phyloP scores from a whole-genome alignment of 2,329 filamentous ascomycete species.

The Nothophoma quercina region DNA sequence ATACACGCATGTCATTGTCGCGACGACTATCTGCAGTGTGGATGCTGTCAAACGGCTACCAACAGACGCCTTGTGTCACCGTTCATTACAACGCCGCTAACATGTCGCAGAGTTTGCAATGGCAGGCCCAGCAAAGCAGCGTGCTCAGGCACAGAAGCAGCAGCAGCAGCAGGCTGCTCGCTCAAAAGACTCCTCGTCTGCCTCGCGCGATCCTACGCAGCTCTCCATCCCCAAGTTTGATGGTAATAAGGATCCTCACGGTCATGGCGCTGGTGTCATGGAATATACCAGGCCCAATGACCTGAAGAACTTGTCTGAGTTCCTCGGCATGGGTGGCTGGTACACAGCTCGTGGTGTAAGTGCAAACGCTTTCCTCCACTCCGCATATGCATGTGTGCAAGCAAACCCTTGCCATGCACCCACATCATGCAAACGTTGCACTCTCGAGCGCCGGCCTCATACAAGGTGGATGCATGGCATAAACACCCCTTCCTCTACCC shows the following conservation, averaged over 20 bases:
- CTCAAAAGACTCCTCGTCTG: slow-evolving; percentile 37
- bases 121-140: slow-evolving; percentile 49
- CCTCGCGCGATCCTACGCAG: slow-evolving; percentile 34
- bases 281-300: slow-evolving; percentile 39
- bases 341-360: slow-evolving; percentile 49
- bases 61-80: neutral
- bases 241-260: slow-evolving; percentile 44
- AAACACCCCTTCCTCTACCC: neutral
- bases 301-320: slow-evolving; percentile 48
- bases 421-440: slow-evolving; percentile 2
- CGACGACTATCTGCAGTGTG: neutral
- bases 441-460: neutral
- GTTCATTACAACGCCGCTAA: slow-evolving; percentile 35
- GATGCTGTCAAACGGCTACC: slow-evolving; percentile 1
- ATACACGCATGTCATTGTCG: neutral
- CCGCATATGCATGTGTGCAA: slow-evolving; percentile 13
- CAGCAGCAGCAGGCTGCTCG: slow-evolving; percentile 18
- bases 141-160: slow-evolving; percentile 40
- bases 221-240: slow-evolving; percentile 42
- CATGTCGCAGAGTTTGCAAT: slow-evolving; percentile 38
- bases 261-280: slow-evolving; percentile 1
- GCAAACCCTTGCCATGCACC: slow-evolving; percentile 8
- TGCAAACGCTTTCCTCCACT: slow-evolving; percentile 26
- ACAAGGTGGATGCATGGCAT: slow-evolving; percentile 10
- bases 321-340: slow-evolving; percentile 46